Conservation (phyloP, 495 filamentous ascomycete species). For the Tirmania nivea region DNA sequence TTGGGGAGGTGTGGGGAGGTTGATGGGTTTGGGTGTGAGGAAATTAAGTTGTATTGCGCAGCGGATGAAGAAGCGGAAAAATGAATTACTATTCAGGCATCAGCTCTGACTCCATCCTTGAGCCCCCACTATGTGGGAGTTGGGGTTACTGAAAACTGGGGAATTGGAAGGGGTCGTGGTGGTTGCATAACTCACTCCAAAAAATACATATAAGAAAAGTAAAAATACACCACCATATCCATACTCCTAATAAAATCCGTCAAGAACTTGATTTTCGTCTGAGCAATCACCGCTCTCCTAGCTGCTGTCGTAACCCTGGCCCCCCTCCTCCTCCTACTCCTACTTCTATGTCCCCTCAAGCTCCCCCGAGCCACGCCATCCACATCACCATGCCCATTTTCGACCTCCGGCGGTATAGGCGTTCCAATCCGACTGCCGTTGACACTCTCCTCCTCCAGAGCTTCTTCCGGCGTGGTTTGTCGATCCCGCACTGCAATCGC, state of each 20-base stretch:
- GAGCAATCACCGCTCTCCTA: not conserved
- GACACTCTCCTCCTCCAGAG: too few species aligned
- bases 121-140: too few species aligned
- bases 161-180: slow-evolving; percentile 9
- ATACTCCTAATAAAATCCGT: slow-evolving; percentile 39
- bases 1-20: slow-evolving; percentile 30
- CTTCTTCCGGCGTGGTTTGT: not conserved
- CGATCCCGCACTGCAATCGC: not conserved
- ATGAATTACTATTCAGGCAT: slow-evolving; percentile 32
- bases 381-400: too few species aligned
- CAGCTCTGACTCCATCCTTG: not conserved
- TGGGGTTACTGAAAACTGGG: too few species aligned
- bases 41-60: slow-evolving; percentile 38
- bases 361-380: not conserved
- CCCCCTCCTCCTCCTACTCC: slow-evolving; percentile 9
- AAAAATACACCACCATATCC: slow-evolving; percentile 43
- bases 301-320: slow-evolving; percentile 7
- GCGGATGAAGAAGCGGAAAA: slow-evolving; percentile 37
- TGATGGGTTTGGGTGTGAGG: slow-evolving; percentile 41
- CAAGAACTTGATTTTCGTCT: slow-evolving; percentile 25
- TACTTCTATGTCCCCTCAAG: not conserved
- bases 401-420: not conserved
- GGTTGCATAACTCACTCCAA: slow-evolving; percentile 31
- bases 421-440: not conserved
- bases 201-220: slow-evolving; percentile 48